Base-by-base conservation (phyloP, 208 protist species). In the Phytomonas serpens region DNA sequence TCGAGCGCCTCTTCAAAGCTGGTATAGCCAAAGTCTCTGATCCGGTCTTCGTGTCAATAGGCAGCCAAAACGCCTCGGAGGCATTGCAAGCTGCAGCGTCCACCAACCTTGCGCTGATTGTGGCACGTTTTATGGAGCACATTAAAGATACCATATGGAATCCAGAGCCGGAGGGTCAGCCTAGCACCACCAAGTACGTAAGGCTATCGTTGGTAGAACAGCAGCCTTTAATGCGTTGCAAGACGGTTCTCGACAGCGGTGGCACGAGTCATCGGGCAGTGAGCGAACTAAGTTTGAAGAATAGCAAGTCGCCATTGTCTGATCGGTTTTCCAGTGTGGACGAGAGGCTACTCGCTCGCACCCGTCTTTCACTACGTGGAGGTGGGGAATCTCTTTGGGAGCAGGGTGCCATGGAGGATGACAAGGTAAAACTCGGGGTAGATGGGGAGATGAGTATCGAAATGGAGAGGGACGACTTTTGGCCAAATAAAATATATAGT, bases 71-170 rank as follows among this genome's bases (percentile, higher is more conserved):
- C 67, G 69, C 86, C 33, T 75, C 76, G 33, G 77, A 69, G 9
- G 76, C 83, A 29, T 68, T 81, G 23, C 83, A 83, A n/a, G 76
- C 84, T 19, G 73, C 52, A 38, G 71, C 76, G 19, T 96, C 88
- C 87, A 34, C 68, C 0, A 78, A 77, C 62, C 93, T 96, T 73
- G 74, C 88, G 30, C 69, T 71, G 16, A 78, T 77, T 30, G 76
- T 87, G 30, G 85, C 84, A 57, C 47, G 47, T 27, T 57, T 57
- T 23, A 57, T 57, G 47, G 47, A 57, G 19, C 47, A 57, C 47
- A 57, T 57, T 57, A 57, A 57, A 29, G 86, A 86, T 7, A 92
- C 88, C 7, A 85, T 96, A 32, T 96, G 91, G 91, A 81, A 83
- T 67, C 23, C 78, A 33, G 88, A 88, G 40, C 76, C 78, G 27